A percentile compares a stretch with the other conserved stretches of the same genome.
phyloP scores from a whole-genome alignment of 1,284 basidiomycete species.

The Heliocybe sulcata region DNA sequence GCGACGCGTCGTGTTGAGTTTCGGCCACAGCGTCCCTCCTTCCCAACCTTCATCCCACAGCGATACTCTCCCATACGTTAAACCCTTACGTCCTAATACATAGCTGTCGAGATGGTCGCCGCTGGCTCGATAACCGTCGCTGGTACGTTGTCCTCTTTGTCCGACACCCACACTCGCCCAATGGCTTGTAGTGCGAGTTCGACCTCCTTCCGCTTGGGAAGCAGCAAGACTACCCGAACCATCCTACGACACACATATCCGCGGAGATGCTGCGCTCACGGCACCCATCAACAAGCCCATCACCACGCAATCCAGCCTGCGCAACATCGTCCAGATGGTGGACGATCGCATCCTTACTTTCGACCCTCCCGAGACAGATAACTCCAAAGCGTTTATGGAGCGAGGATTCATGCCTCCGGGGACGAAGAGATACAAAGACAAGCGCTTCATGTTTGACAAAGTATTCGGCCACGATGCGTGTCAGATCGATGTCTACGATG shows the following conservation, averaged over 20 bases:
- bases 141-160: constrained; percentile 35
- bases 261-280: constrained; percentile 78
- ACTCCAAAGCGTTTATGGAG: constrained; percentile 66
- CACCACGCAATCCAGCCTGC: constrained; percentile 46
- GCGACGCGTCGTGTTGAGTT: constrained; percentile 8
- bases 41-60: constrained; percentile 9
- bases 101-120: constrained; percentile 53
- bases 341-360: constrained; percentile 92
- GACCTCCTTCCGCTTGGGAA: constrained; percentile 84
- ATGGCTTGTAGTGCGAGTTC: constrained; percentile 68
- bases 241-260: constrained; percentile 59
- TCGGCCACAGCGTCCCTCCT: constrained; percentile 1
- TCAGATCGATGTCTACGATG: constrained; percentile 83
- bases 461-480: constrained; percentile 78
- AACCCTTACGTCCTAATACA: not conserved
- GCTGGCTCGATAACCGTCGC: constrained; percentile 84
- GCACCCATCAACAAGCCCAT: constrained; percentile 44
- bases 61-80: not conserved
- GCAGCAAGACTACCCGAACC: constrained; percentile 70
- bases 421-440: constrained; percentile 87
- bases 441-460: constrained; percentile 91
- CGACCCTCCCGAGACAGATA: constrained; percentile 86
- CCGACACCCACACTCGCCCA: constrained; percentile 4
- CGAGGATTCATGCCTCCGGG: constrained; percentile 78
- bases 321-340: constrained; percentile 72